Base-by-base conservation (phyloP, 2,329 filamentous ascomycete species). In the Hymenoscyphus infarciens region DNA sequence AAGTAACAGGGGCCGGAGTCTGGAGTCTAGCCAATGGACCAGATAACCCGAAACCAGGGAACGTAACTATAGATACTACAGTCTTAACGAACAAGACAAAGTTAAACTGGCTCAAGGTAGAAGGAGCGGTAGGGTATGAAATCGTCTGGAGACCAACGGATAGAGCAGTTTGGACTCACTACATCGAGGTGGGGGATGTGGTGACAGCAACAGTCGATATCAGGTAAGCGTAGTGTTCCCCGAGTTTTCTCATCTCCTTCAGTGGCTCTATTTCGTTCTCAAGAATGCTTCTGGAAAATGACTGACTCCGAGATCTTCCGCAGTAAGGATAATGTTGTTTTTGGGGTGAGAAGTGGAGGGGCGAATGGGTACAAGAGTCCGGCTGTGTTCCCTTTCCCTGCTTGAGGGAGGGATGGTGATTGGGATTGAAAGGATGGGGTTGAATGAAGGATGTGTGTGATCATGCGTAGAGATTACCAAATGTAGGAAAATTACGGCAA, bases 281-380 rank as follows among this genome's bases (percentile, higher is more conserved):
- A 27, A 27, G 25, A 27, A 2, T 27, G 25, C 25, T 27, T 27
- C 25, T 27, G 25, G 25, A 3, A 27, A 27, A 27, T 27, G 4
- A 27, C 25, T 27, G 25, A 27, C 25, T 27, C 25, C 25, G 25
- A 27, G 25, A 27, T 27, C 25, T 27, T 1, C 25, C 25, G 25
- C 1, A 27, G 25, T 27, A 85, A 85, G 73, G 83, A 87, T 64
- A 83, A 84, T 73, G 80, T 83, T 13, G 78, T 83, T 27, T 84
- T 86, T 73, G 83, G 84, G 0, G 76, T 86, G 0, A 74, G 83
- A 65, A 76, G 81, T 22, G 80, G 82, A 4, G 80, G 80, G 0
- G 75, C 67, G 63, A 79, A 81, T 70, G 81, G 81, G n/a, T 79
- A 77, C 61, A 81, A 77, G 73, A 81, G 79, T 69, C 80, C 79